Percentiles rank a stretch among this genome's conserved stretches.
These are phyloP conservation scores for Pestalotiopsis sp. DNA, from an alignment of 2,329 filamentous ascomycete genomes.

Conservation along the genomic window DNA sequence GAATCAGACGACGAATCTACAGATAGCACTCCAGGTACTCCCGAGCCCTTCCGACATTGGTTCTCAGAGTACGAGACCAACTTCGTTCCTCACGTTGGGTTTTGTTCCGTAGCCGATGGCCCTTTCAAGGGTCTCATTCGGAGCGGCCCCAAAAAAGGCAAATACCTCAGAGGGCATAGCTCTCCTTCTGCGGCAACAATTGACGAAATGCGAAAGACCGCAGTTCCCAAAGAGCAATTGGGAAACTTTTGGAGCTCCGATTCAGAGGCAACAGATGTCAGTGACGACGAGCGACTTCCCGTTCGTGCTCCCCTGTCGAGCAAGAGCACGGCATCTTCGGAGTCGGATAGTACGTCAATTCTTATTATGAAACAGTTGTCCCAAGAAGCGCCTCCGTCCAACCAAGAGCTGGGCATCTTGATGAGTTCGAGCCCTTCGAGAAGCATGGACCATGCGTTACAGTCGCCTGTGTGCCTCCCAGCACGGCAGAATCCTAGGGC, in stretches of 20 bases:
- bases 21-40: neutral
- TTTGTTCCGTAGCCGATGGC: slow-evolving; percentile 19
- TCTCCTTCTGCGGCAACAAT: slow-evolving; percentile 21
- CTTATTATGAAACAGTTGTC: slow-evolving; percentile 24
- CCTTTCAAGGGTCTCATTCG: slow-evolving; percentile 27
- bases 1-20: neutral
- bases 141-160: slow-evolving; percentile 19
- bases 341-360: slow-evolving; percentile 23
- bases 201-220: slow-evolving; percentile 18
- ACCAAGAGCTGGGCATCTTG: slow-evolving; percentile 24
- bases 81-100: neutral
- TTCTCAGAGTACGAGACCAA: neutral
- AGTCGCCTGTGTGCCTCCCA: neutral
- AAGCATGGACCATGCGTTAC: neutral
- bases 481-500: neutral
- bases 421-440: slow-evolving; percentile 25
- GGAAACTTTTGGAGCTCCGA: neutral
- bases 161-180: slow-evolving; percentile 20
- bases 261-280: neutral
- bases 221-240: neutral
- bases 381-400: slow-evolving; percentile 21
- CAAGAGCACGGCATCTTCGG: slow-evolving; percentile 16
- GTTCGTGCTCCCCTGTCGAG: neutral
- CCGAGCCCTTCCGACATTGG: neutral
- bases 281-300: neutral